These are phyloP conservation scores for Plantago major DNA, from an alignment of 257 asterid species.

Conservation along the genomic window DNA sequence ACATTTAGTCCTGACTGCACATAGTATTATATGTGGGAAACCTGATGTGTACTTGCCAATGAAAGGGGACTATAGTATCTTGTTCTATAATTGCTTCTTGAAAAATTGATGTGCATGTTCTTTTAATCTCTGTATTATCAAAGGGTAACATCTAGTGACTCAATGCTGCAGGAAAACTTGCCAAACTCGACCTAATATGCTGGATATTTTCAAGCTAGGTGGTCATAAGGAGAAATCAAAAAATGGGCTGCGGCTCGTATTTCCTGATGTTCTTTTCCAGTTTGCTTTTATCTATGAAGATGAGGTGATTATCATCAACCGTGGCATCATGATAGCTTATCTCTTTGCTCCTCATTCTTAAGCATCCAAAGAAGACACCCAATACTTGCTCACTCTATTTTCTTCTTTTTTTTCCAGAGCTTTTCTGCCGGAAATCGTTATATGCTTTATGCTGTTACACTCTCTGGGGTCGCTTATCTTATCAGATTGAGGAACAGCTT, in stretches of 20 bases:
- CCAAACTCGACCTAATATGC: constrained; percentile 45
- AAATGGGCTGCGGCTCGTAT: constrained; percentile 64
- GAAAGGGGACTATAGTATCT: too few relatives aligned
- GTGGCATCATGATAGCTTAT: neutral
- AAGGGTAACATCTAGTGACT: constrained; percentile 17
- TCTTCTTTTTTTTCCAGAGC: constrained; percentile 40
- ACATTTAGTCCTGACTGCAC: too few relatives aligned
- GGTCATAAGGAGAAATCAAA: constrained; percentile 48
- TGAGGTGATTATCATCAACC: constrained; percentile 35
- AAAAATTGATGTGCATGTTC: too few relatives aligned
- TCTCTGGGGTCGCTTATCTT: constrained; percentile 76
- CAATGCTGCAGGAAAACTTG: constrained; percentile 58
- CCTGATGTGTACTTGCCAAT: too few relatives aligned
- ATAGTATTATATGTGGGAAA: too few relatives aligned
- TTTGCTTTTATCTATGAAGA: constrained; percentile 64
- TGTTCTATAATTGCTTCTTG: too few relatives aligned
- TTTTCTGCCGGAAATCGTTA: constrained; percentile 35
- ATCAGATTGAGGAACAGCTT: constrained; percentile 54
- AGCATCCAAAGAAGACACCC: too few relatives aligned
- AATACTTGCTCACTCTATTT: too few relatives aligned
- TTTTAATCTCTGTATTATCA: constrained; percentile 15
- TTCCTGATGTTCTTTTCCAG: constrained; percentile 70
- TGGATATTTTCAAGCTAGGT: constrained; percentile 60
- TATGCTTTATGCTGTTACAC: constrained; percentile 67
- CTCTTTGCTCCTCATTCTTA: constrained; percentile 7